Base-by-base conservation (phyloP, 441 rosid genomes). In the Aquilaria agallochum region DNA sequence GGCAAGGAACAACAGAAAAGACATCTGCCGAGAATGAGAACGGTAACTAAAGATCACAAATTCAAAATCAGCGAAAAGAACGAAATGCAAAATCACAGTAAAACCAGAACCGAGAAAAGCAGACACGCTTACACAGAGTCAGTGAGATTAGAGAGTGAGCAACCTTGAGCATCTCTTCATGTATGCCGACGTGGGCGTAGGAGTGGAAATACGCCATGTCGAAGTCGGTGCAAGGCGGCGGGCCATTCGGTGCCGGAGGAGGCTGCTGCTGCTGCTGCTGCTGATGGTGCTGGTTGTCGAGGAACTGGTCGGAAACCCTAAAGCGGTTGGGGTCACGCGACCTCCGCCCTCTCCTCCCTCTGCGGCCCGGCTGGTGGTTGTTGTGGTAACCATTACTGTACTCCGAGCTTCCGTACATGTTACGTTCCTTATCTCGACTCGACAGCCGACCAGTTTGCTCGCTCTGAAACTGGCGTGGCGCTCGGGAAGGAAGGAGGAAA, bases 91-190 rank as follows among this genome's bases (percentile, higher is more conserved):
- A 15, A 33, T 31, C 50, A 36, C 5, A 44, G n/a, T 8, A 6
- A 3, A 50, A 50, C 9, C 5, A 9, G 9, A 50, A 7, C 33
- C n/a, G 9, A 53, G 12, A 27, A 53, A 30, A 56, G 20, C 50
- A 31, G 61, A 30, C 31, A 64, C 7, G 9, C 45, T 40, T 40
- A 7, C 10, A 40, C 9, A 40, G 5, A 48, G 1, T 44, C 32
- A 20, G 40, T 64, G 59, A 56, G 48, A 34, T 40, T 61, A 1
- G 44, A n/a, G 14, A 50, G 42, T 53, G 48, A 48, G 47, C 56
- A 31, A 79, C 98, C 92, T 95, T 95, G 83, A 95, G 87, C 99
- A 89, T 95, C 75, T 95, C 96, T 78, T 95, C 96, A 68, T 95
- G 99, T 63, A 95, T 84, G 67, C 97, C 99, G 31, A 94, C 84